These are phyloP conservation scores for California macrophylla DNA, from an alignment of 441 rosid genomes.

Conservation along the genomic window DNA sequence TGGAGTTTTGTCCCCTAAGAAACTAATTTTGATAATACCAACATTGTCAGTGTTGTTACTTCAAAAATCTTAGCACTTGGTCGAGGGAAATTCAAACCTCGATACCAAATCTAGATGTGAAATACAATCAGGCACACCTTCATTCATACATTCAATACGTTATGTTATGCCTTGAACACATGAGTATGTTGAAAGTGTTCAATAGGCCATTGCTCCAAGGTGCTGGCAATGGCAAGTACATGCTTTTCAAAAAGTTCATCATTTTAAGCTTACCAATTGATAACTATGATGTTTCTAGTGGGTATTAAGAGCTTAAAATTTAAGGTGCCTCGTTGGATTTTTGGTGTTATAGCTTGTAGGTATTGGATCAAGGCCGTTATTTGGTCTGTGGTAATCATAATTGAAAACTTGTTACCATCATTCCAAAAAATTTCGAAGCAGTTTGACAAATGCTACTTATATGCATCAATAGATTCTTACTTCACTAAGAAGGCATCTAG, in stretches of 20 bases:
- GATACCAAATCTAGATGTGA: not conserved
- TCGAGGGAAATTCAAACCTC: not conserved
- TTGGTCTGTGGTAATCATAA: not conserved
- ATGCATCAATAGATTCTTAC: not conserved
- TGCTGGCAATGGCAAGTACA: not conserved
- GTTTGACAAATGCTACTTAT: not conserved
- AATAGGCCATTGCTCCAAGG: not conserved
- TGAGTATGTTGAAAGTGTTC: not conserved
- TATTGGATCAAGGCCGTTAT: not conserved
- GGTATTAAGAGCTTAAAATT: not conserved
- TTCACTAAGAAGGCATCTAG: not conserved
- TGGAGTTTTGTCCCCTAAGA: not conserved
- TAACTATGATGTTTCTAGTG: not conserved
- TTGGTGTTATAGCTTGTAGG: not conserved
- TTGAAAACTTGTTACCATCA: not conserved
- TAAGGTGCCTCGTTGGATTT: not conserved
- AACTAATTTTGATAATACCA: not conserved
- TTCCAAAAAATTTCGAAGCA: not conserved
- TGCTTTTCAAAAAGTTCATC: not conserved
- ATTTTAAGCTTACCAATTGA: not conserved
- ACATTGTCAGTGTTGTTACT: not conserved
- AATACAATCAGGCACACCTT: not conserved
- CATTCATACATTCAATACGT: not conserved
- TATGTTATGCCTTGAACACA: not conserved
- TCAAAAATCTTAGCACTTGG: not conserved